Evolutionary conservation across 2,329 filamentous ascomycete species (phyloP), one percentile per base, ranked within the genome.

Genomic region (Cordyceps javanica): DNA sequence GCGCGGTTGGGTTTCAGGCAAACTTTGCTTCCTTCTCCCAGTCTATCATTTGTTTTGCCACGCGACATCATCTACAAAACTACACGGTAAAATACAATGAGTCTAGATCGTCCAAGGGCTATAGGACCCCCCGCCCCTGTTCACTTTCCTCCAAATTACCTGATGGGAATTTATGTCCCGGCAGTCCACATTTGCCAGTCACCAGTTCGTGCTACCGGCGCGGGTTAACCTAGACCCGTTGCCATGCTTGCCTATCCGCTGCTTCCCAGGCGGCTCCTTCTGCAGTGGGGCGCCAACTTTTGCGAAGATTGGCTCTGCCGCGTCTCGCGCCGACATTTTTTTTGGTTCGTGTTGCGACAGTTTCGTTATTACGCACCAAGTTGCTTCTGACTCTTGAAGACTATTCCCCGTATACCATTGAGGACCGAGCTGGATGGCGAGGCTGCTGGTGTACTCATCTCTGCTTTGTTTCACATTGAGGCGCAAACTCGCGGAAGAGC

Each of bases 211-310:
- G 25, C 7, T n/a, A n/a, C 11, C 53, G 53, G 53, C 32, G 11
- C 54, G 45, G 54, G 54, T 26, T 42, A 56, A 49, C 54, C 44
- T 49, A 36, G n/a, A 34, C 54, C 44, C 54, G 44, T 34, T 34
- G 3, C 49, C 21, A 5, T 7, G 34, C 34, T 11, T 39, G 13
- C 46, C 13, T 39, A 9, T 25, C 10, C 23, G 21, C 16, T 21
- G n/a, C 21, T 21, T 25, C 44, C 9, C n/a, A n/a, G 28, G 51
- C 23, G 9, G 39, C 21, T 45, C 39, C 14, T 36, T 19, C 16
- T 14, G 23, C 6, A 56, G 54, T 56, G 54, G 54, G 44, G 34
- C 7, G 28, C 34, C 34, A 42, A 30, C 16, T 21, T 42, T 56
- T 39, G 49, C 49, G 44, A 25, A 41, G 44, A 56, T 56, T 49